A percentile compares a stretch with the other conserved stretches of the same genome.
phyloP scores from a whole-genome alignment of 345 rosid genomes.

The Capsella bursapastoris region DNA sequence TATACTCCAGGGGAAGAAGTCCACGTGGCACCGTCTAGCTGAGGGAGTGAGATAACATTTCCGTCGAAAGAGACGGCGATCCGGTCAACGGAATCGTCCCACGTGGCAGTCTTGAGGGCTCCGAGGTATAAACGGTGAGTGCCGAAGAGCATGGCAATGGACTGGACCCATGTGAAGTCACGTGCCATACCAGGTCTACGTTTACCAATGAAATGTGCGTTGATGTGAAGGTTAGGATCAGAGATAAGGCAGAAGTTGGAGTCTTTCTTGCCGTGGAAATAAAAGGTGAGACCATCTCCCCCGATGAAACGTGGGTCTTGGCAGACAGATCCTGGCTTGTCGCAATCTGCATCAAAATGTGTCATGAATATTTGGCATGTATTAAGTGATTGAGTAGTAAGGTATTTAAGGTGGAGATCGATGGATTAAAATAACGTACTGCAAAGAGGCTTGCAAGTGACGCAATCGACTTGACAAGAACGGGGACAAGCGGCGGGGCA shows the following conservation, averaged over 20 bases:
- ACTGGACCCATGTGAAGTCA: conserved; percentile 71
- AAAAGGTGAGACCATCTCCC: conserved; percentile 69
- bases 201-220: conserved; percentile 62
- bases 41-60: conserved; percentile 35
- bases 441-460: conserved; percentile 68
- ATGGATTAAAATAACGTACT: conserved; percentile 43
- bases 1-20: conserved; percentile 35
- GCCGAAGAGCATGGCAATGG: conserved; percentile 55
- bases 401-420: neutral
- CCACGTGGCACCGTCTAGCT: conserved; percentile 50
- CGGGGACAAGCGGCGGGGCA: conserved; percentile 60
- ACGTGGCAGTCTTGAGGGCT: conserved; percentile 59
- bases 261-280: conserved; percentile 76
- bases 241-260: conserved; percentile 59
- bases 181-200: conserved; percentile 55
- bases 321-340: conserved; percentile 62
- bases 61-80: conserved; percentile 53
- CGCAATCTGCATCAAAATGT: conserved; percentile 50
- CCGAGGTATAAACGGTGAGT: conserved; percentile 57
- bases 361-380: neutral
- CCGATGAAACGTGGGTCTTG: conserved; percentile 76
- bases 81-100: conserved; percentile 57
- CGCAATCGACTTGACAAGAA: conserved; percentile 63
- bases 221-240: conserved; percentile 59
- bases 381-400: neutral